These are phyloP conservation scores for Pyrus communis DNA, from an alignment of 306 rosid genomes.

Conservation along the genomic window DNA sequence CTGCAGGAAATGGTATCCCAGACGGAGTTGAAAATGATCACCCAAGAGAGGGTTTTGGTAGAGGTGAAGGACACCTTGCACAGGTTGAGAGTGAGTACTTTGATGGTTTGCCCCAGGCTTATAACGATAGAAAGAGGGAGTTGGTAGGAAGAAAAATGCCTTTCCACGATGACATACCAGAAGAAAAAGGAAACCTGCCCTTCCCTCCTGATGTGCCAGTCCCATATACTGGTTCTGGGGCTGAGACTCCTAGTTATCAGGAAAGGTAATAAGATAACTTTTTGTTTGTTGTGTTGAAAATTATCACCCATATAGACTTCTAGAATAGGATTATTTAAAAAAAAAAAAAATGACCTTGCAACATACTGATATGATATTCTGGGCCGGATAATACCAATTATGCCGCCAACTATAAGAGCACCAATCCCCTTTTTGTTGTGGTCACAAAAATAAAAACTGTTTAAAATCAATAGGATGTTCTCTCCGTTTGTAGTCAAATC, in stretches of 20 bases:
- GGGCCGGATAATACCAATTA: neutral
- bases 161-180: constrained; percentile 26
- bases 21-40: constrained; percentile 50
- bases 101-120: constrained; percentile 42
- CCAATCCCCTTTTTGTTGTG: neutral
- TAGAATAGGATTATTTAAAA: neutral
- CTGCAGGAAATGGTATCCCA: constrained; percentile 50
- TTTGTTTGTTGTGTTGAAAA: neutral
- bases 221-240: constrained; percentile 33
- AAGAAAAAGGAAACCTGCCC: constrained; percentile 34
- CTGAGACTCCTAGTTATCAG: constrained; percentile 34
- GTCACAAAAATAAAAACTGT: neutral
- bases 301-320: neutral
- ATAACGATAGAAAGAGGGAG: constrained; percentile 46
- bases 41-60: constrained; percentile 43
- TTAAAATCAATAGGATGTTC: neutral
- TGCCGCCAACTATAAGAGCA: neutral
- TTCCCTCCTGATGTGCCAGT: constrained; percentile 38
- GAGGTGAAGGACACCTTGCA: constrained; percentile 39
- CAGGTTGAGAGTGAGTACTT: constrained; percentile 37
- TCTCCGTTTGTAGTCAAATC: neutral
- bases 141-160: constrained; percentile 47
- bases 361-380: neutral
- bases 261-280: constrained; percentile 48
- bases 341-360: neutral